Percentiles rank a stretch among this genome's conserved stretches.
These are phyloP conservation scores for Pseudocercospora pini-densiflorae DNA, from an alignment of 2,329 filamentous ascomycete species.

Conservation along the genomic window DNA sequence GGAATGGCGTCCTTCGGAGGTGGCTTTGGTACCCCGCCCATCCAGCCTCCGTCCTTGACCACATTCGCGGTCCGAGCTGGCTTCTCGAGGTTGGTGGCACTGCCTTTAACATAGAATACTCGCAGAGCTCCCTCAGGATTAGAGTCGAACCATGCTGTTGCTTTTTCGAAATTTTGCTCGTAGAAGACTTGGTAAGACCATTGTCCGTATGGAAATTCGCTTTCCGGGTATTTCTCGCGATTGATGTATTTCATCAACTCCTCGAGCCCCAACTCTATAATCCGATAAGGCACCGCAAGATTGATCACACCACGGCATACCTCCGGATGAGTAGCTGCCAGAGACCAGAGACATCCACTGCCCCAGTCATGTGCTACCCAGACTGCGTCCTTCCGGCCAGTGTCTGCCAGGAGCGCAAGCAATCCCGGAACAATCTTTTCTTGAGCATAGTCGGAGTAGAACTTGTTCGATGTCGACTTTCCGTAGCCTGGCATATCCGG, in stretches of 20 bases:
- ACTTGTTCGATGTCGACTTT: constrained; percentile 33
- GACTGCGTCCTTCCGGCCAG: constrained; percentile 45
- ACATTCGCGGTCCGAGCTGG: constrained; percentile 25
- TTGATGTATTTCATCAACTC: constrained; percentile 1
- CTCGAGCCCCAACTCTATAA: constrained; percentile 33
- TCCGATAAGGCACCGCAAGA: constrained; percentile 47
- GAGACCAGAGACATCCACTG: constrained; percentile 34
- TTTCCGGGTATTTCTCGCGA: background rate
- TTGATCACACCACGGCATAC: constrained; percentile 34
- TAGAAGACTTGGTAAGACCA: constrained; percentile 42
- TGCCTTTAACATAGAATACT: constrained; percentile 28
- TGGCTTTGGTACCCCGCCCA: constrained; percentile 32
- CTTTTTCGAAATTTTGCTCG: constrained; percentile 30
- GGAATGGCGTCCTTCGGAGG: constrained; percentile 34
- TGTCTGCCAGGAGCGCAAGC: constrained; percentile 45
- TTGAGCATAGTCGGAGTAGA: constrained; percentile 36
- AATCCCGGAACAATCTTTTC: constrained; percentile 34
- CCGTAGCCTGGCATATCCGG: constrained; percentile 44
- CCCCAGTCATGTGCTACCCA: constrained; percentile 56
- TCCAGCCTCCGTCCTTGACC: constrained; percentile 39
- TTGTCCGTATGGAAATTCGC: constrained; percentile 36
- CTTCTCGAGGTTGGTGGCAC: constrained; percentile 32
- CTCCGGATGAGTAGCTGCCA: constrained; percentile 31
- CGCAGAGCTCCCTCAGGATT: constrained; percentile 32
- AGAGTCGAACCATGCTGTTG: constrained; percentile 15